Evolutionary conservation across 2,329 filamentous ascomycete species (phyloP).

Genomic region (Xylaria sp.): DNA sequence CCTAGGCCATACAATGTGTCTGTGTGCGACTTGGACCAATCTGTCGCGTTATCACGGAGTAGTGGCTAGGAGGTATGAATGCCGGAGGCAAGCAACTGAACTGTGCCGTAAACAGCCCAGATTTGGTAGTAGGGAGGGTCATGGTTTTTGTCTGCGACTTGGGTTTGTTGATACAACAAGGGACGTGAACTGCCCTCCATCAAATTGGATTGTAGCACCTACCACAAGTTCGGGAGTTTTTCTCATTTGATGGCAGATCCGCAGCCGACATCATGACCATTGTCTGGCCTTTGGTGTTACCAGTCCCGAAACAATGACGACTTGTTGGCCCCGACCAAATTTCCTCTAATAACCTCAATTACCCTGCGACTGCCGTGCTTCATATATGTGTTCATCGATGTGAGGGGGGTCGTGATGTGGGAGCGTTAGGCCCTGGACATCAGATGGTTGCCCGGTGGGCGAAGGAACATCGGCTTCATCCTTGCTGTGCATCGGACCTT

Average conservation of each 20-base stretch:
- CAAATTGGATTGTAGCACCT: conserved; percentile 7
- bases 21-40: too few relatives aligned
- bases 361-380: not conserved
- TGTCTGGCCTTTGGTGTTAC: conserved; percentile 2
- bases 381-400: not conserved
- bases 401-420: not conserved
- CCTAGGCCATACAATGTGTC: too few relatives aligned
- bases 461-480: not conserved
- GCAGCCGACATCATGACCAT: conserved; percentile 12
- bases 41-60: too few relatives aligned
- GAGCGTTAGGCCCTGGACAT: too few relatives aligned
- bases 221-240: conserved; percentile 17
- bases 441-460: not conserved
- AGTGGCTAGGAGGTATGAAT: too few relatives aligned
- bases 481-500: too few relatives aligned
- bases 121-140: not conserved
- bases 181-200: conserved; percentile 7
- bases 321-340: not conserved
- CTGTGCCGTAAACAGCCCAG: not conserved
- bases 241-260: conserved; percentile 19
- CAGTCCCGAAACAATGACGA: not conserved
- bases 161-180: not conserved
- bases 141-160: not conserved
- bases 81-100: too few relatives aligned
- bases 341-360: not conserved